Evolutionary conservation across 257 asterid genomes (phyloP).

Genomic region (Solanum pinnatisectum): DNA sequence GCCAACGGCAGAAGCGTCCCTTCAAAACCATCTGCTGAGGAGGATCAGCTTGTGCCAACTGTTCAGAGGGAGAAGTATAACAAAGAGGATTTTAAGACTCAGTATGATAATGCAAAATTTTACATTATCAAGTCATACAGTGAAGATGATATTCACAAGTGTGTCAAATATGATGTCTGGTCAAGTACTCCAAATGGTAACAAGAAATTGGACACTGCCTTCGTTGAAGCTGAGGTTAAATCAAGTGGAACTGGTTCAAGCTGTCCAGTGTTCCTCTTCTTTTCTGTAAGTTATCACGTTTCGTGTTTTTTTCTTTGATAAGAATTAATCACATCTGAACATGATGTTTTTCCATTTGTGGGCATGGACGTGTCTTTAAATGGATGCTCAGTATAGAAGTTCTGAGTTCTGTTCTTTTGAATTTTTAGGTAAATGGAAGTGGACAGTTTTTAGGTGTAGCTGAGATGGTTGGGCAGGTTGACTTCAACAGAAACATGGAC

Average conservation of each 20-base stretch:
- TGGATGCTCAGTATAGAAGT: not conserved
- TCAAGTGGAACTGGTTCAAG: constrained; percentile 32
- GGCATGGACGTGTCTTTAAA: too few relatives aligned
- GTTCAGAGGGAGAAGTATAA: constrained; percentile 43
- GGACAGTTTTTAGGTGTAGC: constrained; percentile 91
- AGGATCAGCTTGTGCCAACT: constrained; percentile 20
- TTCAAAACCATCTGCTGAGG: constrained; percentile 24
- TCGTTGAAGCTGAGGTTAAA: constrained; percentile 38
- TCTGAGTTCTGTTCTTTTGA: not conserved
- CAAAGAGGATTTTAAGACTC: constrained; percentile 39
- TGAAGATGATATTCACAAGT: constrained; percentile 77
- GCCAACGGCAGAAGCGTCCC: constrained; percentile 25
- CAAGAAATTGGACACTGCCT: constrained; percentile 61
- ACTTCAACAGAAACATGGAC: constrained; percentile 66
- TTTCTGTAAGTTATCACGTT: constrained; percentile 40
- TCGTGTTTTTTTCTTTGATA: not conserved
- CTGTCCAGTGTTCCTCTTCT: constrained; percentile 66
- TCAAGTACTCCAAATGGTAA: constrained; percentile 82
- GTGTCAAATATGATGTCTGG: constrained; percentile 83
- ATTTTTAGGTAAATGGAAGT: constrained; percentile 63
- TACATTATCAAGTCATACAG: constrained; percentile 76
- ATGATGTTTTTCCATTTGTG: not conserved
- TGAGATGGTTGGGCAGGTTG: constrained; percentile 78
- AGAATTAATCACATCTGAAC: not conserved
- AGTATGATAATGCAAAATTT: constrained; percentile 59